Base-by-base conservation (phyloP, 2,329 filamentous ascomycete genomes). In the Ascomycota sp. region DNA sequence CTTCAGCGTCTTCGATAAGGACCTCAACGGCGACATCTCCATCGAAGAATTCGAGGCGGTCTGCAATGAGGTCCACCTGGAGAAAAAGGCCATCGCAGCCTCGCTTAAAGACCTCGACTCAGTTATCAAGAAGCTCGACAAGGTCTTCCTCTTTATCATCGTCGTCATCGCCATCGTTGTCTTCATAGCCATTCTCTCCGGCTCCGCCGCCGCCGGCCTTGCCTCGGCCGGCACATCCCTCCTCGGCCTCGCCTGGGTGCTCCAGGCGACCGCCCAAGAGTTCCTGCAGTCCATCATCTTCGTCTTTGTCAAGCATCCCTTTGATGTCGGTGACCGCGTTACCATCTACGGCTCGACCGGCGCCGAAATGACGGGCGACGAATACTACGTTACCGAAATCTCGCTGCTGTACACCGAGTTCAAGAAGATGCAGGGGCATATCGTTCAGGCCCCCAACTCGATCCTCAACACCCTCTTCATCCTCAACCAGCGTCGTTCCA, bases 371-470 rank as follows among this genome's bases (percentile, higher is more conserved):
- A 69, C 66, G 27, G 84, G 84, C 31, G 86, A 93, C 44, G 86
- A 93, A 46, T 95, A 92, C 55, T 93, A 92, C 42, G 84, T 95
- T 35, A 92, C 91, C 35, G 81, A 92, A 48, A 91, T 95, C 36
- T 78, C 82, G 2, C 64, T 95, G 1, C 65, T 93, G 11, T 95
- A 89, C 51, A 95, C 86, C 10, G 86, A 93, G 48, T 93, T 93
- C 61, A 93, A 93, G 64, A 93, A 93, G 62, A 86, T 93, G 79
- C 77, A 93, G 53, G 86, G 86, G 2, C 84, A 93, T 45, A 76
- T 93, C 21, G 86, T 95, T 0, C 86, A 93, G 53, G 86, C 86
- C 1, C 86, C 86, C 9, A 95, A 95, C 64, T 91, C 78, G 37
- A 73, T 92, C 28, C 67, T 95, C 36, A 95, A 93, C 55, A 82